Conservation (phyloP, 345 rosid genomes). For the Dipteronia dyeriana region DNA sequence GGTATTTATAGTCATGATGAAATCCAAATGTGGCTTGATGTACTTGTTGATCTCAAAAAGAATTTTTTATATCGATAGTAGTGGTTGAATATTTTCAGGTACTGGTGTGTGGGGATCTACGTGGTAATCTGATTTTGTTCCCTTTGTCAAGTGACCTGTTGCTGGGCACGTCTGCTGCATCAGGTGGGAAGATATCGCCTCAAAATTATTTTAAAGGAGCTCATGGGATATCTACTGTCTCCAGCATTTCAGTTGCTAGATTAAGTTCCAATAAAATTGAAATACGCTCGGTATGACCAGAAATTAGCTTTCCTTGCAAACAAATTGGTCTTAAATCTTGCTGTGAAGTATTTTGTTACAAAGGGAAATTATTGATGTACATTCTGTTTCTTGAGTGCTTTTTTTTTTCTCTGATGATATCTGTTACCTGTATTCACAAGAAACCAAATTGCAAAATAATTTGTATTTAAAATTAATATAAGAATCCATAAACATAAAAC, state of each 20-base stretch:
- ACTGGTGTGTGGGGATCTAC: constrained; percentile 91
- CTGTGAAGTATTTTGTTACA: constrained; percentile 10
- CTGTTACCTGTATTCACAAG: not conserved
- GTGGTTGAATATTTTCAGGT: constrained; percentile 46
- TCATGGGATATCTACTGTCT: constrained; percentile 90
- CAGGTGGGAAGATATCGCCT: constrained; percentile 55
- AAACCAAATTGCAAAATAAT: constrained; percentile 13
- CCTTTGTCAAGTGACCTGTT: constrained; percentile 60
- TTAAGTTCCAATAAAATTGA: constrained; percentile 54
- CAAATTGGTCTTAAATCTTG: constrained; percentile 6
- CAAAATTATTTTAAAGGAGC: constrained; percentile 81
- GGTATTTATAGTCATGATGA: not conserved
- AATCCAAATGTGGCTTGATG: not conserved
- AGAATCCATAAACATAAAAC: not conserved
- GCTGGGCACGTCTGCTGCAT: constrained; percentile 29
- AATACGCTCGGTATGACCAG: constrained; percentile 69
- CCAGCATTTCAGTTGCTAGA: constrained; percentile 65
- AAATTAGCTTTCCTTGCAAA: constrained; percentile 16
- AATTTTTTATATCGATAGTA: constrained; percentile 1
- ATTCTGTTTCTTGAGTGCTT: constrained; percentile 16
- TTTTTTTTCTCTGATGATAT: not conserved
- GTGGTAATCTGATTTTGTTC: constrained; percentile 85
- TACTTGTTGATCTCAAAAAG: constrained; percentile 5
- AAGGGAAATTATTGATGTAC: not conserved
- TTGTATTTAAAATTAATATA: not conserved